Percentiles rank a stretch among this genome's conserved stretches.
phyloP scores from a whole-genome alignment of 2,329 filamentous ascomycete species.

The Cladophialophora yegresii region DNA sequence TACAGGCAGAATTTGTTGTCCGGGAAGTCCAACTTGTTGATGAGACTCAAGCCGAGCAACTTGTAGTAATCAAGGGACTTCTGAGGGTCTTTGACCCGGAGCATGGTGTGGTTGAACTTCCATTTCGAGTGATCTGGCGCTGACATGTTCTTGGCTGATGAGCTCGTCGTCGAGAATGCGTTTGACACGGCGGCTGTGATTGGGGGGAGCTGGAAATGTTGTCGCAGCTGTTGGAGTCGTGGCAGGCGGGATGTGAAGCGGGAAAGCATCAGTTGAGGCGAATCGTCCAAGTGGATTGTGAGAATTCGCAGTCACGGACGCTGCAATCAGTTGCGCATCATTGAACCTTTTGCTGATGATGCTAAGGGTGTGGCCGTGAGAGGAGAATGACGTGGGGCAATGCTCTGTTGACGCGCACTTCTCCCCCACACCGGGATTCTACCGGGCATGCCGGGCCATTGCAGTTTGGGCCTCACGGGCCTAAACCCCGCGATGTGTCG shows the following conservation, averaged over 20 bases:
- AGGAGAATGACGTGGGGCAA: slow-evolving; percentile 13
- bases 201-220: slow-evolving; percentile 12
- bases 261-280: slow-evolving; percentile 14
- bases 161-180: slow-evolving; percentile 2
- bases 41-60: slow-evolving; percentile 80
- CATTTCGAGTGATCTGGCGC: slow-evolving; percentile 52
- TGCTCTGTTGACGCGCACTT: slow-evolving; percentile 1
- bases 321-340: slow-evolving; percentile 3
- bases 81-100: slow-evolving; percentile 78
- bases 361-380: background rate
- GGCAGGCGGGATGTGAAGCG: slow-evolving; percentile 11
- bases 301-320: background rate
- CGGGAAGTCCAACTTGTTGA: slow-evolving; percentile 78
- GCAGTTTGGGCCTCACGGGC: background rate
- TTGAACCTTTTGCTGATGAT: slow-evolving; percentile 3
- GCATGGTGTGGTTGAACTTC: slow-evolving; percentile 69
- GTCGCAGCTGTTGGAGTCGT: slow-evolving; percentile 17
- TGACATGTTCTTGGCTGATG: slow-evolving; percentile 32
- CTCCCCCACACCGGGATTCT: slow-evolving; percentile 13
- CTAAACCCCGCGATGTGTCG: slow-evolving; percentile 1
- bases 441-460: background rate
- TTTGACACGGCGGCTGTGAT: slow-evolving; percentile 5
- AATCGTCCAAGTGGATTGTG: background rate
- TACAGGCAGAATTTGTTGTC: slow-evolving; percentile 94
- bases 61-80: slow-evolving; percentile 83